Conservation (phyloP, 305 asterid species). For the Euphrasia arctica region DNA sequence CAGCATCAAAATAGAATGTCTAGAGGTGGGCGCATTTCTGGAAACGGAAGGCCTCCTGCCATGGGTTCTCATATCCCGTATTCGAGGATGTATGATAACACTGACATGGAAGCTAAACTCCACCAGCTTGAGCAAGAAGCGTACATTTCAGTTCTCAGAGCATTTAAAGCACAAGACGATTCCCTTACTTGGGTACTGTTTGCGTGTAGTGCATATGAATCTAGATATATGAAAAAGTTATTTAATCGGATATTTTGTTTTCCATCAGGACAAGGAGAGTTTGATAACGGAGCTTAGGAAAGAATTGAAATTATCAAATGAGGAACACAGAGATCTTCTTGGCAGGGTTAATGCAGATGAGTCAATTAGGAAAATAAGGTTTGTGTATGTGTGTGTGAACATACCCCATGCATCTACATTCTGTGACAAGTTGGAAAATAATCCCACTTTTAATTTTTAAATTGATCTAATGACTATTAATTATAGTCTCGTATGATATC, state of each 20-base stretch:
- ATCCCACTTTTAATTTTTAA: too few relatives aligned
- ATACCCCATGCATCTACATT: too few relatives aligned
- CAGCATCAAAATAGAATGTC: constrained; percentile 73
- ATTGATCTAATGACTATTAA: too few relatives aligned
- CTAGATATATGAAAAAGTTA: constrained; percentile 25
- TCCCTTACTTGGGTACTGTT: constrained; percentile 81
- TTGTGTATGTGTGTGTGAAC: not conserved
- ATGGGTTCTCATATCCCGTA: constrained; percentile 49
- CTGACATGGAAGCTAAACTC: constrained; percentile 72
- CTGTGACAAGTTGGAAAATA: too few relatives aligned
- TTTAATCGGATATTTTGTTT: constrained; percentile 34
- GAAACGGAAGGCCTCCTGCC: constrained; percentile 65
- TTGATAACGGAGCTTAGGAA: constrained; percentile 78
- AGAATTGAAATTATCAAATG: constrained; percentile 78
- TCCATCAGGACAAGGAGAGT: constrained; percentile 83
- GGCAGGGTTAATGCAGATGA: constrained; percentile 69
- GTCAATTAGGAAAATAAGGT: constrained; percentile 68
- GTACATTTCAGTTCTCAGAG: constrained; percentile 82
- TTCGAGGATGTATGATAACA: constrained; percentile 47
- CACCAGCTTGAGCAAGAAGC: constrained; percentile 95
- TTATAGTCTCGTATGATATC: too few relatives aligned
- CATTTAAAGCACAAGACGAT: constrained; percentile 95
- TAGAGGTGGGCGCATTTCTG: constrained; percentile 61
- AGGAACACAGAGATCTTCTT: constrained; percentile 78
- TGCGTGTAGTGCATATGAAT: constrained; percentile 26